Conservation (phyloP, 495 filamentous ascomycete species). For the Neurospora sp. region DNA sequence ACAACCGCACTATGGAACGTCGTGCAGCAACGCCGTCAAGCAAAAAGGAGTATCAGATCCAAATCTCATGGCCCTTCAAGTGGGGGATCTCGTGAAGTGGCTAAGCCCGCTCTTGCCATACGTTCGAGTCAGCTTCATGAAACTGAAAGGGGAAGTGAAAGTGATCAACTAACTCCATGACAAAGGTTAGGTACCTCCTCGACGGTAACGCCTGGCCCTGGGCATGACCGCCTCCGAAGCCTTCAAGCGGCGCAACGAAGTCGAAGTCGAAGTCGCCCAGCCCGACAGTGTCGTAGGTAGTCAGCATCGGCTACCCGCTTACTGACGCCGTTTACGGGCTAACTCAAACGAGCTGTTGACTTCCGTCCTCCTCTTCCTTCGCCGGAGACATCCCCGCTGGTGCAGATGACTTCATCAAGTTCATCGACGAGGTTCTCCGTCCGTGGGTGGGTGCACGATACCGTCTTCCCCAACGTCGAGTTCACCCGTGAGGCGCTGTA, state of each 20-base stretch:
- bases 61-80: conserved; percentile 14
- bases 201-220: conserved; percentile 16
- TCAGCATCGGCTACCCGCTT: conserved; percentile 19
- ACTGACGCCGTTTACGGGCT: conserved; percentile 12
- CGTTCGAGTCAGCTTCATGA: background rate
- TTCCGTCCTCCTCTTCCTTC: conserved; percentile 3
- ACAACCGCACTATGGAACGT: conserved; percentile 14
- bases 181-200: conserved; percentile 11
- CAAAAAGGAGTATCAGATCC: conserved; percentile 13
- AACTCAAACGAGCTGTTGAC: conserved; percentile 9
- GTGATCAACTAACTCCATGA: background rate
- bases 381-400: background rate
- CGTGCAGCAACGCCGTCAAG: background rate
- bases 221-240: conserved; percentile 15
- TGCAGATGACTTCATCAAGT: conserved; percentile 10
- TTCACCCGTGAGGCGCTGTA: conserved; percentile 15
- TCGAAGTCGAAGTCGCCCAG: conserved; percentile 3
- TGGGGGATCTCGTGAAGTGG: conserved; percentile 6
- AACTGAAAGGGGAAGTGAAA: too few relatives aligned
- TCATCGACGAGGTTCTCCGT: conserved; percentile 7
- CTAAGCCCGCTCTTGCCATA: conserved; percentile 7
- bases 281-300: conserved; percentile 12
- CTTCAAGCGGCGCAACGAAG: conserved; percentile 12
- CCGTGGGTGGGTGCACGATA: conserved; percentile 8
- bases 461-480: conserved; percentile 8